Evolutionary conservation across 768 basidiomycete genomes (phyloP).

Genomic region (Peribolospora kevripleyi): DNA sequence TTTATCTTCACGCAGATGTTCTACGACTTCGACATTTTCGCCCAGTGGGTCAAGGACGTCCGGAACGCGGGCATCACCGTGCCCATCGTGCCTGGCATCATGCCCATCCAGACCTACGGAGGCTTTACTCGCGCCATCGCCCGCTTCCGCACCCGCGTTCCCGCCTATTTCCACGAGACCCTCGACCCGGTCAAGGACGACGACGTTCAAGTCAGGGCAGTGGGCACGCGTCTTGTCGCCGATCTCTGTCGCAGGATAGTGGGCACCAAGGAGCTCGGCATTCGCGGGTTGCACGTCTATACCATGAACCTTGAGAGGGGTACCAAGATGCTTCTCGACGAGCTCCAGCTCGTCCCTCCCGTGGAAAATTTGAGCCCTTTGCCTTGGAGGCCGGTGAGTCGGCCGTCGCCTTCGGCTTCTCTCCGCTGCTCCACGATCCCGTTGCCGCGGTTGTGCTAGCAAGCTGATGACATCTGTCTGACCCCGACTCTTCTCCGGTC

Average conservation of each 20-base stretch:
- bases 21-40: constrained; percentile 81
- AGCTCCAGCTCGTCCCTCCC: constrained; percentile 63
- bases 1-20: constrained; percentile 92
- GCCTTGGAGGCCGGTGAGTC: constrained; percentile 75
- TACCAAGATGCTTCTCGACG: constrained; percentile 80
- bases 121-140: constrained; percentile 79
- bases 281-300: constrained; percentile 78
- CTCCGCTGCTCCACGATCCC: too few species aligned
- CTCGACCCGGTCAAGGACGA: constrained; percentile 65
- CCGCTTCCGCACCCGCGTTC: constrained; percentile 58
- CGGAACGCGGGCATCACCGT: constrained; percentile 46
- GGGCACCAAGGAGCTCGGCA: constrained; percentile 41
- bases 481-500: too few species aligned
- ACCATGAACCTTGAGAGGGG: constrained; percentile 95
- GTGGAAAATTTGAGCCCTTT: constrained; percentile 81
- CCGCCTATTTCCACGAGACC: constrained; percentile 35
- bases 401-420: background rate
- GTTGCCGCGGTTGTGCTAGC: too few species aligned
- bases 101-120: constrained; percentile 91
- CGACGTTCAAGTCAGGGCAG: constrained; percentile 77
- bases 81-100: constrained; percentile 82
- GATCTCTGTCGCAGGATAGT: constrained; percentile 81
- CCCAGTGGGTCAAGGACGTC: constrained; percentile 50
- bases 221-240: constrained; percentile 83
- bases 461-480: too few species aligned